Base-by-base conservation (phyloP, 768 basidiomycete species). In the Boletus vinaceobasis region DNA sequence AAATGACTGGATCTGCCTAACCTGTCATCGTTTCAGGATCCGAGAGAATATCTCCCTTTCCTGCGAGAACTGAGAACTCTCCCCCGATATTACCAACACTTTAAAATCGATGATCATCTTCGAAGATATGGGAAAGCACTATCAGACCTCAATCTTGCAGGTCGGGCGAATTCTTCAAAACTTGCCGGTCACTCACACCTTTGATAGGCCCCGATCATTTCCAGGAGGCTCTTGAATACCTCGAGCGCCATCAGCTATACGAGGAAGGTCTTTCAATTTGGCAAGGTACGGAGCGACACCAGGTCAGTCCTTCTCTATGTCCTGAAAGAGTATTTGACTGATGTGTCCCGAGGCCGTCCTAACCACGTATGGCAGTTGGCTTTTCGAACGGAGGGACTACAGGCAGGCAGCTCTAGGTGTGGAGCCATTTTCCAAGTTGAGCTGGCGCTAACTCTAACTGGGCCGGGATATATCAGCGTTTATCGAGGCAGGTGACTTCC, bases 31-130 rank as follows among this genome's bases (percentile, higher is more conserved):
- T 53, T 55, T 27, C 60, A 98, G 96, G 97, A 99, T 70, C 97
- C 97, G 7, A 80, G 94, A 62, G 97, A 99, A 67, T 99, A 99
- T 65, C 83, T 99, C 0, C 97, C 97, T 0, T 98, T 99, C 84
- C 79, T 99, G 32, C 85, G 93, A 9, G 92, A 96, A 60, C 79
- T 99, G 8, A 83, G 91, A 19, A 79, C 86, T 0, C 58, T 71
- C 29, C 88, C 93, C 43, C 82, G 81, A 54, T 80, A 83, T 65
- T 91, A 96, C 63, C 95, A 98, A 61, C 75, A 84, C 43, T 97
- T 91, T 75, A 82, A 82, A 60, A 98, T 99, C 54, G 95, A 99
- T 65, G 93, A 98, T 64, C 86, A 98, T 67, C 79, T 98, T 38
- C 84, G 83, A 66, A 82, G 91, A 32, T 73, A 89, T 60, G 77